Evolutionary conservation across 495 filamentous ascomycete genomes (phyloP).

Genomic region (Friedmanniomyces simplex): DNA sequence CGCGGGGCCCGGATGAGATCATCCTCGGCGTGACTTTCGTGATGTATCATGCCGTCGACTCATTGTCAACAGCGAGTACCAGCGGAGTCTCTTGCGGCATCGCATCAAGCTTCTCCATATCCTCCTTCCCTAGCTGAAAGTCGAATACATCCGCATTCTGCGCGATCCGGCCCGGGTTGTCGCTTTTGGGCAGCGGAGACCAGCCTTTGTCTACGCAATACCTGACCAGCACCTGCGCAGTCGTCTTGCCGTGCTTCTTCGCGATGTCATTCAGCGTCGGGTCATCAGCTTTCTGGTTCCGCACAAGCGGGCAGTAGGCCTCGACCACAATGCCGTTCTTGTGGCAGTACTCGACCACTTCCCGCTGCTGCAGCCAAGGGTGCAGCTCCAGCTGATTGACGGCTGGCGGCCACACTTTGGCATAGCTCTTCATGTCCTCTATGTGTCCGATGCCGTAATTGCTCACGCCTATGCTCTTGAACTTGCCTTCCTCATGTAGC

Average conservation of each 20-base stretch:
- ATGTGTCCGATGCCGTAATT: constrained; percentile 56
- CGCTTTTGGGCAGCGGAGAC: constrained; percentile 45
- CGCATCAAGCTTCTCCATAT: constrained; percentile 37
- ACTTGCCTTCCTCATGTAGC: constrained; percentile 45
- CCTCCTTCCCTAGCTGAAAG: constrained; percentile 36
- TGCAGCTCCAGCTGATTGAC: constrained; percentile 68
- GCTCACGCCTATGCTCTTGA: constrained; percentile 57
- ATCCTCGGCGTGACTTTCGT: not conserved
- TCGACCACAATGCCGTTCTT: constrained; percentile 50
- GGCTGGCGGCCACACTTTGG: constrained; percentile 52
- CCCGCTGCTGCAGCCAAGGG: constrained; percentile 56
- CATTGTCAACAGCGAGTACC: constrained; percentile 28
- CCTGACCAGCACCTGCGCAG: constrained; percentile 34
- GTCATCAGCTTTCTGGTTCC: constrained; percentile 50
- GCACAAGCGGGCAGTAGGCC: constrained; percentile 57
- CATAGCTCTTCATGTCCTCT: constrained; percentile 51
- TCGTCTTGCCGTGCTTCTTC: constrained; percentile 40
- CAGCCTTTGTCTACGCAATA: constrained; percentile 40
- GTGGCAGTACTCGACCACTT: constrained; percentile 50
- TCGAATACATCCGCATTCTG: constrained; percentile 40
- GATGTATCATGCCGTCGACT: constrained; percentile 1
- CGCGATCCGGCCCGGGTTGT: constrained; percentile 35
- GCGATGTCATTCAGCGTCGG: constrained; percentile 42
- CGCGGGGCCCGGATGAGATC: not conserved
- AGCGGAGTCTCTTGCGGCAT: constrained; percentile 30